These are phyloP conservation scores for Scenedesmus sp. DNA, from an alignment of 163 green algal species.

Conservation along the genomic window DNA sequence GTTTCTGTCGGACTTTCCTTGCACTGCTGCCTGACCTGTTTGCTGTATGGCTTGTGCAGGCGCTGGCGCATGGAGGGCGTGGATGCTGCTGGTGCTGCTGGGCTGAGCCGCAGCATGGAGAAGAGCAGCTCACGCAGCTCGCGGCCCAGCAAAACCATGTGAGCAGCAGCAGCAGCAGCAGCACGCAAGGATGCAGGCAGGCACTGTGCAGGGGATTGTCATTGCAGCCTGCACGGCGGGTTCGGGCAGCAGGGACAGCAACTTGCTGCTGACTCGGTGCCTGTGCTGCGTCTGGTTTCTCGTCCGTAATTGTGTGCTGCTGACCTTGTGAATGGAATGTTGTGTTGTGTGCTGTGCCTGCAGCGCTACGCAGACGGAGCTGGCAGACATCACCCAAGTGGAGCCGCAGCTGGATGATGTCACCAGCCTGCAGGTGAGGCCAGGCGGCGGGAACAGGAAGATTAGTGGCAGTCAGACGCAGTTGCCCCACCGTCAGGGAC, in stretches of 20 bases:
- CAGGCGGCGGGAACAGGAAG: neutral
- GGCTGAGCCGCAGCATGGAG: constrained; percentile 1
- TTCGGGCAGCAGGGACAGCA: neutral
- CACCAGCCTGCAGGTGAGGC: constrained; percentile 22
- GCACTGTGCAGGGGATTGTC: neutral
- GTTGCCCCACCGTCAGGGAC: neutral
- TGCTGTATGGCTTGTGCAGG: neutral
- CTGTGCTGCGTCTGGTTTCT: neutral
- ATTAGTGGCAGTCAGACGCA: neutral
- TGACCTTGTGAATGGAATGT: neutral
- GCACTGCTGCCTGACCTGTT: neutral
- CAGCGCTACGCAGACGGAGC: constrained; percentile 49
- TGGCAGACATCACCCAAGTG: constrained; percentile 28
- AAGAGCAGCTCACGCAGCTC: neutral
- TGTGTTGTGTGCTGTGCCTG: neutral
- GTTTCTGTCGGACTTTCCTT: neutral
- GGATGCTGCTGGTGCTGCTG: constrained; percentile 9
- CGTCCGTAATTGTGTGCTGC: neutral
- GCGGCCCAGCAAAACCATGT: neutral
- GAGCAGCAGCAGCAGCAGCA: neutral
- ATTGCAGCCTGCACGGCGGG: neutral
- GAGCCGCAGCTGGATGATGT: constrained; percentile 48
- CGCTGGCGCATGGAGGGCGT: constrained; percentile 41
- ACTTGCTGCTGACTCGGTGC: neutral
- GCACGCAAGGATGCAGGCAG: neutral